Evolutionary conservation across 192 early-diverging fungal genomes (phyloP), one percentile per base, ranked within the genome.

Genomic region (Gamsiella multidivaricata): DNA sequence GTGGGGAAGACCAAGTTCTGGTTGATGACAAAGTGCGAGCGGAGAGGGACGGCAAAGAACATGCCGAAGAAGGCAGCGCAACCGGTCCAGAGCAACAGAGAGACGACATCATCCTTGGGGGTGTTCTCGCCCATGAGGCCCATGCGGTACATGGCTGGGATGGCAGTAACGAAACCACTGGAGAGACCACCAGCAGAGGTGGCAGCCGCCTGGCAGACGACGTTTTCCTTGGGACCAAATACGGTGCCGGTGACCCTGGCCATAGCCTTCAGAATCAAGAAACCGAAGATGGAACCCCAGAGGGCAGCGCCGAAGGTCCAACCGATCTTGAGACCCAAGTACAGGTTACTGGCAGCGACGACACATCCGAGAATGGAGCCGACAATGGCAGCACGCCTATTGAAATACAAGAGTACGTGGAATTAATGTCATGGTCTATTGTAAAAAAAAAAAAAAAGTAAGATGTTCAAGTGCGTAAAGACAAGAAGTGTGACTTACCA

Each of bases 201-300:
- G 14, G 90, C 90, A 41, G 90, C 90, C 29, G 90, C 81, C 70
- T 91, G 90, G 47, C 87, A 86, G 31, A 88, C 85, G 54, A 81
- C 76, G 71, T 91, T 91, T 56, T 91, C 90, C 52, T 88, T 91
- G 29, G 90, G 82, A 11, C 90, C 90, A 85, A 91, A 91, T 63
- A 87, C 75, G 33, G 86, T 69, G 3, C 88, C 86, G 11, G 81
- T 81, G 59, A 82, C 58, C 23, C 54, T 46, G 18, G 86, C 84
- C 2, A 91, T 3, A 23, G 84, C 82, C 78, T 87, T 89, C 22
- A 91, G 50, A 57, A 90, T 87, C 29, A 86, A 83, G 69, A 89
- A 87, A 32, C 82, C 81, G 72, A 87, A 91, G 36, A 85, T 87
- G 54, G 84, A 80, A 42, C 83, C 84, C 67, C 85, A 85, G 2